Conservation (phyloP, 371 early-diverging fungal genomes). For the Paraphysoderma sedebokerense region DNA sequence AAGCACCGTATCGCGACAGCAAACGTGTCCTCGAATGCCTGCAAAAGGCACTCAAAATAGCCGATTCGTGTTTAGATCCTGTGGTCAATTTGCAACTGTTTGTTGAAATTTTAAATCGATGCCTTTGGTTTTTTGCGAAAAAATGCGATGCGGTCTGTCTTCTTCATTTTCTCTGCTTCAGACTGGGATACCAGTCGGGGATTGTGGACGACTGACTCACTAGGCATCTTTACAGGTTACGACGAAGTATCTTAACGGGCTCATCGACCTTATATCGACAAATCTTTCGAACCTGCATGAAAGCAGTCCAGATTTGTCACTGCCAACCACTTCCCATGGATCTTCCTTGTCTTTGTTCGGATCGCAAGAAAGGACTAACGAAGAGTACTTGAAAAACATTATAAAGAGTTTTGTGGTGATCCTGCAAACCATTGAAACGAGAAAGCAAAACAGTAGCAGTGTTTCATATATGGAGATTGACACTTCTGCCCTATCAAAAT, state of each 20-base stretch:
- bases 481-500: too few species aligned
- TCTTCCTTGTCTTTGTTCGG: too few species aligned
- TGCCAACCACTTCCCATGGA: too few species aligned
- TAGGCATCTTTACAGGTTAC: constrained; percentile 29
- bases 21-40: constrained; percentile 64
- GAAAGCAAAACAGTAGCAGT: too few species aligned
- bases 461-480: too few species aligned
- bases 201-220: background rate
- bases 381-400: too few species aligned
- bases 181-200: background rate
- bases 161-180: constrained; percentile 1
- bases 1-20: constrained; percentile 45
- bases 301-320: too few species aligned
- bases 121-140: constrained; percentile 70
- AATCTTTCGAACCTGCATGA: constrained; percentile 11
- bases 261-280: constrained; percentile 64
- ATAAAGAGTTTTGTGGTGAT: too few species aligned
- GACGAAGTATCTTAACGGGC: constrained; percentile 64
- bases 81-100: constrained; percentile 65
- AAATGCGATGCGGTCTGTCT: constrained; percentile 50
- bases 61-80: constrained; percentile 74
- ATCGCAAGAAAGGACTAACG: too few species aligned
- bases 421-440: too few species aligned
- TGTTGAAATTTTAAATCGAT: constrained; percentile 77
- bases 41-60: constrained; percentile 76